Conservation (phyloP, 768 basidiomycete genomes). For the Collybiopsis confluens region DNA sequence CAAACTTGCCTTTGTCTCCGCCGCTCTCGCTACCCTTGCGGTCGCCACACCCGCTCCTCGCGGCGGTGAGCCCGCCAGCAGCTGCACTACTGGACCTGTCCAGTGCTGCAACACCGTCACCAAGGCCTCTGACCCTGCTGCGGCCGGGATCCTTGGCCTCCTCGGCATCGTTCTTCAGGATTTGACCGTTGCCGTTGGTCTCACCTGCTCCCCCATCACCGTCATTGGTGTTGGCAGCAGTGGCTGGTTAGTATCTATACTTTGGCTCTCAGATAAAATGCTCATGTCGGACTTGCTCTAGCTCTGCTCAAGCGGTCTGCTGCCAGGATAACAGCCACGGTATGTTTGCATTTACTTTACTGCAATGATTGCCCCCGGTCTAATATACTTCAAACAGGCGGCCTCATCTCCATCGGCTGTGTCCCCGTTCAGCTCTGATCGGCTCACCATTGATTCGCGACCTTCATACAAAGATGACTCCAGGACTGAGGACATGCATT, state of each 20-base stretch:
- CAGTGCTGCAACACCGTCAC: constrained; percentile 16
- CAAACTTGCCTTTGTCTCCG: constrained; percentile 8
- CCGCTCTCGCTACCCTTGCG: constrained; percentile 15
- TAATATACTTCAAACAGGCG: background rate
- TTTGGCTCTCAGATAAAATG: no score
- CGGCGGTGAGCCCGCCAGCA: constrained; percentile 8
- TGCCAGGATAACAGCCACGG: background rate
- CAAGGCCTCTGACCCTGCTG: background rate
- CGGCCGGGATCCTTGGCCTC: background rate
- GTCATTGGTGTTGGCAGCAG: background rate
- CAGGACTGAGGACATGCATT: no score
- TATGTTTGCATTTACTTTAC: background rate
- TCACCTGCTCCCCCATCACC: constrained; percentile 1
- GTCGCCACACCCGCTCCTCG: constrained; percentile 15
- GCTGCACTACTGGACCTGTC: constrained; percentile 15
- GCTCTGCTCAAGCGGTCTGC: background rate
- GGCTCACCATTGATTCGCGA: no score
- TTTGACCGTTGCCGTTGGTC: background rate
- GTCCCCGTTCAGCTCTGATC: background rate
- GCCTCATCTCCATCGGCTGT: constrained; percentile 1
- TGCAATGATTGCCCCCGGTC: background rate
- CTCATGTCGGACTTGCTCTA: background rate
- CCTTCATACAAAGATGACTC: no score
- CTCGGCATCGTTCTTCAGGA: constrained; percentile 6
- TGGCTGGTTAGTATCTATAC: background rate